Evolutionary conservation across 768 basidiomycete genomes (phyloP).

Genomic region (Cytidiella melzeri): DNA sequence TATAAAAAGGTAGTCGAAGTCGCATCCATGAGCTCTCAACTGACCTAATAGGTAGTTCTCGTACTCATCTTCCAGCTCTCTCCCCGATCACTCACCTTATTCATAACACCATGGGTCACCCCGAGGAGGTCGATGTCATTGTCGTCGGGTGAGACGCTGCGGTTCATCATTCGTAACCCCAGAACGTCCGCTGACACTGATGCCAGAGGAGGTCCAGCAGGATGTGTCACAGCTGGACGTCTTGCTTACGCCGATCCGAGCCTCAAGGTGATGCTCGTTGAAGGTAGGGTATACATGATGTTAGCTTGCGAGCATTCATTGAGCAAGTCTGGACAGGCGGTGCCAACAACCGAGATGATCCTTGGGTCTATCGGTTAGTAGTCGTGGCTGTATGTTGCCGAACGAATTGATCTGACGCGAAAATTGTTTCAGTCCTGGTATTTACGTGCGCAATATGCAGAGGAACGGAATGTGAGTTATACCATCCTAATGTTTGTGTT

Average conservation of each 20-base stretch:
- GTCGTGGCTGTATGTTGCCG: background rate
- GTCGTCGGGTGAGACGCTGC: constrained; percentile 47
- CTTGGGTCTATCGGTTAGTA: constrained; percentile 60
- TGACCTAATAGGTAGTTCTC: background rate
- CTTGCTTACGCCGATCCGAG: constrained; percentile 67
- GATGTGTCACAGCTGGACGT: constrained; percentile 63
- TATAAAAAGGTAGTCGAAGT: background rate
- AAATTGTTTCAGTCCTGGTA: constrained; percentile 42
- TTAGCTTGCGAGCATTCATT: background rate
- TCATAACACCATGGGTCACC: constrained; percentile 36
- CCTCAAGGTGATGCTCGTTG: constrained; percentile 71
- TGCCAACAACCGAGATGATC: constrained; percentile 67
- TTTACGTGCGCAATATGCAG: constrained; percentile 70
- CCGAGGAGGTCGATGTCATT: constrained; percentile 69
- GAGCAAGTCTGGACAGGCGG: constrained; percentile 35
- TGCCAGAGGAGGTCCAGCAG: constrained; percentile 56
- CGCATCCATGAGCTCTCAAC: background rate
- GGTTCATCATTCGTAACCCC: background rate
- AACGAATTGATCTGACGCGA: background rate
- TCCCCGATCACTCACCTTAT: constrained; percentile 3
- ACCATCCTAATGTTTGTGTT: background rate
- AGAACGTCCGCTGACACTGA: constrained; percentile 9
- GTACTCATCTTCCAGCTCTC: constrained; percentile 12
- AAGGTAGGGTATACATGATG: constrained; percentile 34
- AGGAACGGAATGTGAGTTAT: constrained; percentile 51